phyloP scores from a whole-genome alignment of 2,329 filamentous ascomycete genomes.

The Pseudogymnoascus verrucosus region DNA sequence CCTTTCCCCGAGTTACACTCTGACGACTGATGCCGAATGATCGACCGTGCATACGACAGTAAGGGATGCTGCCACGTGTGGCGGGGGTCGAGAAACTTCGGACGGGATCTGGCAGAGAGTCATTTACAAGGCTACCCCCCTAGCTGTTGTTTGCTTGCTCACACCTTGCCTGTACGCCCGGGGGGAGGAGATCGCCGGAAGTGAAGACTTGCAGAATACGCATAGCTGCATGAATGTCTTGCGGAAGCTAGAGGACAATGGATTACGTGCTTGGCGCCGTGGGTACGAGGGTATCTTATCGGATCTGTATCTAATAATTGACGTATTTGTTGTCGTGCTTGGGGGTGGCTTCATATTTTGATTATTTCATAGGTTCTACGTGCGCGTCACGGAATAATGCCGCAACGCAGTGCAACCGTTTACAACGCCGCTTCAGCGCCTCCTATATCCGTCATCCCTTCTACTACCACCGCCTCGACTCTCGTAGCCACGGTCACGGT shows the following conservation, averaged over 20 bases:
- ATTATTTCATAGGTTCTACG: neutral
- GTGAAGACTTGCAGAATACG: neutral
- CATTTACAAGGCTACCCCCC: neutral
- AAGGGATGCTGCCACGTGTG: slow-evolving; percentile 1
- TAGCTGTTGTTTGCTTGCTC: neutral
- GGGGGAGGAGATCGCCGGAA: neutral
- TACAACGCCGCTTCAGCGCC: slow-evolving; percentile 9
- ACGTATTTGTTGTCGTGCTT: slow-evolving; percentile 4
- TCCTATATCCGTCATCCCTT: slow-evolving; percentile 20
- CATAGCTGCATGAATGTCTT: neutral
- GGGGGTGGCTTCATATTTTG: neutral
- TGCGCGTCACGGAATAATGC: neutral
- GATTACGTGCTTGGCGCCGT: neutral
- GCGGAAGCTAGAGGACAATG: neutral
- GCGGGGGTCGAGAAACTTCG: neutral
- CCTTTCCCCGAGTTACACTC: neutral
- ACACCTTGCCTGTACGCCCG: neutral
- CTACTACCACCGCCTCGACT: slow-evolving; percentile 11
- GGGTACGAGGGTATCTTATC: neutral
- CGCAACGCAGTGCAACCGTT: neutral
- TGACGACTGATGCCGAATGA: neutral
- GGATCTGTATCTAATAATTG: neutral
- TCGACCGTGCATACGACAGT: neutral
- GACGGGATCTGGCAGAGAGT: slow-evolving; percentile 1
- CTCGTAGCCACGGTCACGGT: slow-evolving; percentile 16